Evolutionary conservation across 2,329 filamentous ascomycete species (phyloP), one percentile per base, ranked within the genome.

Genomic region (Paecilomyces sp.): DNA sequence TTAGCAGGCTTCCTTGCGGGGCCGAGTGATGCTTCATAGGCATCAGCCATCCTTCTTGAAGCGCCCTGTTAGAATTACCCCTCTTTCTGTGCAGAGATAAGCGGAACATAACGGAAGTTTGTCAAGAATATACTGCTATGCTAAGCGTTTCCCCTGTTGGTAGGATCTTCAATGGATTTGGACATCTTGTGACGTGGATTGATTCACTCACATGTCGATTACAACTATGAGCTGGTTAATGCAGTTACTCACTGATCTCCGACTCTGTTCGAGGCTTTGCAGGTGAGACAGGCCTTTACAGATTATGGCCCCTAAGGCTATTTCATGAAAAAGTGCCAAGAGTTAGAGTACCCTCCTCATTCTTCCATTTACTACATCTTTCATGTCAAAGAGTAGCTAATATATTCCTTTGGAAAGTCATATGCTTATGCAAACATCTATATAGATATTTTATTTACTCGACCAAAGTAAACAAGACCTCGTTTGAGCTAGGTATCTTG

Each of bases 1-100:
- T 22, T 22, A 72, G 59, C 33, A 73, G 51, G 13, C 63, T 61
- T 18, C 68, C 64, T 13, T 57, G 54, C 4, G 67, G 60, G n/a
- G 70, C 61, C 9, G 66, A 58, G 2, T 36, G 18, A 18, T 65
- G 60, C 2, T 71, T 63, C 6, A 58, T 54, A 58, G 55, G 1
- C 61, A 63, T 55, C 68, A 65, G 58, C 70, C 67, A 30, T 64
- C 59, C 3, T 60, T 13, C 31, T 64, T 65, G 9, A 62, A 22
- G 22, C 22, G 22, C 30, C 56, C 61, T 68, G 58, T n/a, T n/a
- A 63, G 61, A 68, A 70, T 13, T 64, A 61, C 24, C 41, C 41
- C n/a, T 47, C 41, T 11, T n/a, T 47, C 18, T 47, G 18, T 47
- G 25, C n/a, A 22, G 9, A 47, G 7, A 8, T 15, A 2, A 18